Percentiles rank a stretch among this genome's conserved stretches.
phyloP scores from a whole-genome alignment of 2,329 filamentous ascomycete genomes.

The Alternaria alternata region DNA sequence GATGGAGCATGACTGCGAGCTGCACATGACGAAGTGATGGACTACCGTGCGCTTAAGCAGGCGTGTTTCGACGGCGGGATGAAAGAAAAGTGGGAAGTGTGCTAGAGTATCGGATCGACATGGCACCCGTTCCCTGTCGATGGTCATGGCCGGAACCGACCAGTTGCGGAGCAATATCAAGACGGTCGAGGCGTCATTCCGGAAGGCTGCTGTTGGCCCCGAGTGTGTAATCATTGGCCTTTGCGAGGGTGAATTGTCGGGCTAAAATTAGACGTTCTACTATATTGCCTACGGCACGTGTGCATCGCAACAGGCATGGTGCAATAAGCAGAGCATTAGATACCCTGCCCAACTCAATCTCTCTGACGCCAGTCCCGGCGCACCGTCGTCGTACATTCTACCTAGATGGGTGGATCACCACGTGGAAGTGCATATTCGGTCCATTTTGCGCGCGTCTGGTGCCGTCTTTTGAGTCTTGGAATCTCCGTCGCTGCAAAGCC shows the following conservation, averaged over 20 bases:
- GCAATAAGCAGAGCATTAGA: conserved; percentile 33
- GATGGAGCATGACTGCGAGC: conserved; percentile 34
- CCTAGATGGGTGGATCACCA: conserved; percentile 43
- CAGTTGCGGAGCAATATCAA: conserved; percentile 27
- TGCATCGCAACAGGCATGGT: conserved; percentile 36
- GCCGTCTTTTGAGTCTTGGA: conserved; percentile 13
- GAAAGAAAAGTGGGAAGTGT: conserved; percentile 17
- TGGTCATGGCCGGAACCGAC: conserved; percentile 16
- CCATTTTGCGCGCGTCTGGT: conserved; percentile 33
- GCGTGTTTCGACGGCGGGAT: conserved; percentile 32
- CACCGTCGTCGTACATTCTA: conserved; percentile 30
- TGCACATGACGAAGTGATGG: conserved; percentile 44
- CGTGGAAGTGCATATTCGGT: conserved; percentile 39
- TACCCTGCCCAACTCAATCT: conserved; percentile 33
- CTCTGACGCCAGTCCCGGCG: conserved; percentile 32
- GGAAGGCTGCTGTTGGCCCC: conserved; percentile 39
- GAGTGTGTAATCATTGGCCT: conserved; percentile 26
- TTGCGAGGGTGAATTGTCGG: conserved; percentile 18
- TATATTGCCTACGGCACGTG: conserved; percentile 50
- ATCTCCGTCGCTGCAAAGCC: conserved; percentile 5
- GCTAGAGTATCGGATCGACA: conserved; percentile 22
- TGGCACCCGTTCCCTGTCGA: conserved; percentile 31
- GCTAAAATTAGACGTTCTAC: conserved; percentile 42
- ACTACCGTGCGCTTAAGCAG: conserved; percentile 32
- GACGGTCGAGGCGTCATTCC: conserved; percentile 10